phyloP scores from a whole-genome alignment of 495 filamentous ascomycete species.

The Daldinia childiae region DNA sequence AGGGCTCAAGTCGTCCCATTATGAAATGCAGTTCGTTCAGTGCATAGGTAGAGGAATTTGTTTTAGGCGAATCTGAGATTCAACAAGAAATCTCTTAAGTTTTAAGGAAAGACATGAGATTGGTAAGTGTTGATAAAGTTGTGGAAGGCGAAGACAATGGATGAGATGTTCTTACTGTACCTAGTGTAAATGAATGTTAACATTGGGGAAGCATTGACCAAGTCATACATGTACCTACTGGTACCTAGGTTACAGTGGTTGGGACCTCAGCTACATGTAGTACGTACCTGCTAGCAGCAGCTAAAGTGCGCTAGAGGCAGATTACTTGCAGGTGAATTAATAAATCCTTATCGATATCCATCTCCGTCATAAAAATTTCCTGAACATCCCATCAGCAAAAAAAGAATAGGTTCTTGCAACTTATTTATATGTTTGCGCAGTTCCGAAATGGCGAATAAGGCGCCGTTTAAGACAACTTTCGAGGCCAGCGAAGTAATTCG shows the following conservation, averaged over 20 bases:
- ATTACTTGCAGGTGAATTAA: not conserved
- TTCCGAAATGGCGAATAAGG: slow-evolving; percentile 59
- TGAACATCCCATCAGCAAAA: slow-evolving; percentile 26
- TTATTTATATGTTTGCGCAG: not conserved
- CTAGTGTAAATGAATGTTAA: too few relatives aligned
- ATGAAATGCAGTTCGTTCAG: slow-evolving; percentile 3
- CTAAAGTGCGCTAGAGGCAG: slow-evolving; percentile 2
- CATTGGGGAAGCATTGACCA: too few relatives aligned
- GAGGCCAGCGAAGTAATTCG: slow-evolving; percentile 81
- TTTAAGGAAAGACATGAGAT: not conserved
- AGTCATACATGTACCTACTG: too few relatives aligned
- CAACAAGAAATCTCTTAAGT: not conserved
- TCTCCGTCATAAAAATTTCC: slow-evolving; percentile 44
- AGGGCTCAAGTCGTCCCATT: slow-evolving; percentile 61
- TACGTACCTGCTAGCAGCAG: slow-evolving; percentile 6
- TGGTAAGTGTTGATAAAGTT: not conserved
- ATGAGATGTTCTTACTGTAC: not conserved
- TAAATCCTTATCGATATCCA: slow-evolving; percentile 38
- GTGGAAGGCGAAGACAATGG: not conserved
- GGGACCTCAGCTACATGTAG: too few relatives aligned
- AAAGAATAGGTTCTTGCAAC: slow-evolving; percentile 4
- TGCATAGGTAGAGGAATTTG: not conserved
- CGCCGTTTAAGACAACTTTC: slow-evolving; percentile 80
- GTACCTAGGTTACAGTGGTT: too few relatives aligned
- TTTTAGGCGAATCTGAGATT: not conserved